These are phyloP conservation scores for Malassezia caprae DNA, from an alignment of 1,284 basidiomycete species.

Conservation along the genomic window DNA sequence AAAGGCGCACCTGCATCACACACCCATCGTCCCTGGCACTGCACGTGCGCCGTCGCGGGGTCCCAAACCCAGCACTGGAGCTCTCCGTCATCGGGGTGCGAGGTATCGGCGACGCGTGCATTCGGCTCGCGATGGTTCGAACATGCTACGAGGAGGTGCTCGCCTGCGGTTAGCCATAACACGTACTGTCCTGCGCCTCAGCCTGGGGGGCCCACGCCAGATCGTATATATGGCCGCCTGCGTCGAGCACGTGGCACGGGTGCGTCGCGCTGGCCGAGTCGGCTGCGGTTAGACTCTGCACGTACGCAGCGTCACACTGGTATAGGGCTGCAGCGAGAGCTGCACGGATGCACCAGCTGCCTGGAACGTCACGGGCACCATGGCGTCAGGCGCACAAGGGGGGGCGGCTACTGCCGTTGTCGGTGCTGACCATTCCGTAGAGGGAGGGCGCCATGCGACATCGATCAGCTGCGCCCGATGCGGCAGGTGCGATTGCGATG, in stretches of 20 bases:
- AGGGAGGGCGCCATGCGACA: constrained; percentile 1
- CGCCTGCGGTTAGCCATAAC: neutral
- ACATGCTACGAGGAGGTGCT: constrained; percentile 8
- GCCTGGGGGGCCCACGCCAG: constrained; percentile 10
- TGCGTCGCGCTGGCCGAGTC: neutral
- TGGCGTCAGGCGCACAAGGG: neutral
- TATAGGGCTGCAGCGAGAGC: neutral
- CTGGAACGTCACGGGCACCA: neutral
- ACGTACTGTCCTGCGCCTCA: neutral
- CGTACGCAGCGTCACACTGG: neutral
- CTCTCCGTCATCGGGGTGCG: neutral
- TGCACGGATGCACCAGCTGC: neutral
- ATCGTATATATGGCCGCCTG: constrained; percentile 13
- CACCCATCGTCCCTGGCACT: neutral
- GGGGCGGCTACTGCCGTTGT: neutral
- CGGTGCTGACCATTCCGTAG: neutral
- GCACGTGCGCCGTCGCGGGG: neutral
- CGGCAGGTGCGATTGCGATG: neutral
- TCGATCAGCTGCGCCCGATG: constrained; percentile 1
- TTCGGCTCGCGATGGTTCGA: neutral
- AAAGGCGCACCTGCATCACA: neutral
- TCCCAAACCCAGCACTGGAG: constrained; percentile 7
- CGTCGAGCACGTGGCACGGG: constrained; percentile 6
- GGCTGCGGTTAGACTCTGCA: neutral
- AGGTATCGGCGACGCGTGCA: neutral